Conservation (phyloP, 1,139 yeast species). For the Pneumocystis carinii region DNA sequence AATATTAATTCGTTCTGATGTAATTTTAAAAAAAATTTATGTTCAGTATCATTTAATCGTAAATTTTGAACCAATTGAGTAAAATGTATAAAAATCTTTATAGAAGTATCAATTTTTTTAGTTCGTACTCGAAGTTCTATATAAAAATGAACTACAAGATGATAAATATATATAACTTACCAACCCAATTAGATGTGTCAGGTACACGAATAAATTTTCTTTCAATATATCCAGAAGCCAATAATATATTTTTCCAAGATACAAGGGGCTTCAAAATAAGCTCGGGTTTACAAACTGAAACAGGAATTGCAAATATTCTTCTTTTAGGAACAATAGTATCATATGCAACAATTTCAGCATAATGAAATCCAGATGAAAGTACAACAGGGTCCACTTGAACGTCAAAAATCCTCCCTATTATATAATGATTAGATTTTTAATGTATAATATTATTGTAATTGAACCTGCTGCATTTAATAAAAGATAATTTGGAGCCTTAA, state of each 20-base stretch:
- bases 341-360: conserved; percentile 5
- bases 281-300: conserved; percentile 10
- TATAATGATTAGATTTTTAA: not conserved
- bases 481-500: conserved; percentile 8
- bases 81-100: conserved; percentile 7
- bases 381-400: conserved; percentile 11
- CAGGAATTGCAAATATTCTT: conserved; percentile 9
- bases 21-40: conserved; percentile 5
- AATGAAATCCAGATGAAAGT: conserved; percentile 7
- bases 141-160: not conserved
- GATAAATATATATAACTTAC: not conserved
- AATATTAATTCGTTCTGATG: conserved; percentile 4
- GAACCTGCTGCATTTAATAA: conserved; percentile 9
- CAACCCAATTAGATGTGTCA: conserved; percentile 6
- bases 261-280: not conserved
- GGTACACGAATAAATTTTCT: conserved; percentile 11
- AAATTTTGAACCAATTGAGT: conserved; percentile 9
- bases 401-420: conserved; percentile 4
- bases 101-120: conserved; percentile 5
- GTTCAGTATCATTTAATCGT: conserved; percentile 7
- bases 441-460: not conserved
- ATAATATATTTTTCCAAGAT: conserved; percentile 2
- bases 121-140: conserved; percentile 6
- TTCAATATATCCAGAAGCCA: conserved; percentile 9
- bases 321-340: conserved; percentile 5